Evolutionary conservation across 495 filamentous ascomycete species (phyloP).

Genomic region (Daldinia vernicosa): DNA sequence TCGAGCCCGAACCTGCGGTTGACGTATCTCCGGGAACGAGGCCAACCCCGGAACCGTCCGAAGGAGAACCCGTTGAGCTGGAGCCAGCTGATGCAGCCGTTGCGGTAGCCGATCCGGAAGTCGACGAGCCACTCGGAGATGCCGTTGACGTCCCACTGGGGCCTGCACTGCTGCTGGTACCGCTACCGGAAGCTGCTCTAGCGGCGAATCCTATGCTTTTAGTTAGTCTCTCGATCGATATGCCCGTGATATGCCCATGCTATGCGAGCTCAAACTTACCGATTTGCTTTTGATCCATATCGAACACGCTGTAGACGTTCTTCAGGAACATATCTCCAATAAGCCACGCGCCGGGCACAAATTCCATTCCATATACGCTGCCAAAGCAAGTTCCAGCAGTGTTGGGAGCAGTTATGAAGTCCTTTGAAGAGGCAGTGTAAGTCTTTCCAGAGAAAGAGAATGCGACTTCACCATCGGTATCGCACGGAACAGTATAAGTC

Average conservation of each 20-base stretch:
- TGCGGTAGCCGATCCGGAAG: constrained; percentile 20
- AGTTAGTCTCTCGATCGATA: constrained; percentile 20
- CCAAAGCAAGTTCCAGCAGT: constrained; percentile 64
- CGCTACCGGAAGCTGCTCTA: constrained; percentile 36
- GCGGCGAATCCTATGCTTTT: constrained; percentile 50
- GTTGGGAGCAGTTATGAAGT: constrained; percentile 68
- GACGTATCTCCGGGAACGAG: constrained; percentile 22
- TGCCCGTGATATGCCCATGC: not conserved
- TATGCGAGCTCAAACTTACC: constrained; percentile 48
- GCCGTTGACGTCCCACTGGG: constrained; percentile 18
- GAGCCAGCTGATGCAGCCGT: constrained; percentile 14
- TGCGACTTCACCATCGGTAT: constrained; percentile 57
- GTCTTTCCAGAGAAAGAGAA: constrained; percentile 57
- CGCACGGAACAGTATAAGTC: constrained; percentile 75
- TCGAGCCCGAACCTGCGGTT: not conserved
- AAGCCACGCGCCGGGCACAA: constrained; percentile 67
- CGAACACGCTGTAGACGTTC: constrained; percentile 90
- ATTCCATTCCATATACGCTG: constrained; percentile 66
- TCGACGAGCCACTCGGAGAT: constrained; percentile 24
- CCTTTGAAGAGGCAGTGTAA: constrained; percentile 71
- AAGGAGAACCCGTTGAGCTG: not conserved
- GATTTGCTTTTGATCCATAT: constrained; percentile 67
- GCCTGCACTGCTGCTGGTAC: constrained; percentile 8
- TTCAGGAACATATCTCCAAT: constrained; percentile 86
- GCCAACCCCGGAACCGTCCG: constrained; percentile 24